phyloP scores from a whole-genome alignment of 2,329 filamentous ascomycete species.

The Xylariaceae sp. region DNA sequence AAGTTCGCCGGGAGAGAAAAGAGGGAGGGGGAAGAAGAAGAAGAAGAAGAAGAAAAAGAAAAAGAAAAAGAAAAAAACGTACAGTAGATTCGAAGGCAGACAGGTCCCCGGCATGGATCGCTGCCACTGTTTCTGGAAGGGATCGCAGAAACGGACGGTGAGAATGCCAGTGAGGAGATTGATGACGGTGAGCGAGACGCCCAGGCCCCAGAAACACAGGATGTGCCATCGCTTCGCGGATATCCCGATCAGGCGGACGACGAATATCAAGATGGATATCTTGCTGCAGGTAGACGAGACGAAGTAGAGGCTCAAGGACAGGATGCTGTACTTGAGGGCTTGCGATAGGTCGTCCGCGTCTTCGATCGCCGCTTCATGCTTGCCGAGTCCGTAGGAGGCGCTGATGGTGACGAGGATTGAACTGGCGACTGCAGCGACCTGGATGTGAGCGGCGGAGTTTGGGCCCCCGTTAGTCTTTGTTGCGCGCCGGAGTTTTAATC shows the following conservation, averaged over 20 bases:
- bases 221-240: slow-evolving; percentile 8
- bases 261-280: slow-evolving; percentile 11
- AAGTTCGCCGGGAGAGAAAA: not conserved
- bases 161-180: slow-evolving; percentile 6
- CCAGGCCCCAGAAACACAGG: slow-evolving; percentile 3
- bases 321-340: slow-evolving; percentile 11
- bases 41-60: no score
- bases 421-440: slow-evolving; percentile 7
- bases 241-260: slow-evolving; percentile 10
- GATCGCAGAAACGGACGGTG: slow-evolving; percentile 9
- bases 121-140: slow-evolving; percentile 11
- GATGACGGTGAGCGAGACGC: not conserved
- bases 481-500: not conserved
- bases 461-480: not conserved
- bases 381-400: slow-evolving; percentile 3
- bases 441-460: not conserved
- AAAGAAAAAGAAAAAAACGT: not conserved
- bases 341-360: slow-evolving; percentile 2
- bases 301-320: slow-evolving; percentile 1
- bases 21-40: no score
- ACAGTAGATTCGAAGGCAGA: not conserved
- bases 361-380: slow-evolving; percentile 1
- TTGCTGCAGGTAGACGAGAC: slow-evolving; percentile 9
- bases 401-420: slow-evolving; percentile 8
- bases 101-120: slow-evolving; percentile 6